These are phyloP conservation scores for Raphanus hybrid DNA, from an alignment of 441 rosid species.

Conservation along the genomic window DNA sequence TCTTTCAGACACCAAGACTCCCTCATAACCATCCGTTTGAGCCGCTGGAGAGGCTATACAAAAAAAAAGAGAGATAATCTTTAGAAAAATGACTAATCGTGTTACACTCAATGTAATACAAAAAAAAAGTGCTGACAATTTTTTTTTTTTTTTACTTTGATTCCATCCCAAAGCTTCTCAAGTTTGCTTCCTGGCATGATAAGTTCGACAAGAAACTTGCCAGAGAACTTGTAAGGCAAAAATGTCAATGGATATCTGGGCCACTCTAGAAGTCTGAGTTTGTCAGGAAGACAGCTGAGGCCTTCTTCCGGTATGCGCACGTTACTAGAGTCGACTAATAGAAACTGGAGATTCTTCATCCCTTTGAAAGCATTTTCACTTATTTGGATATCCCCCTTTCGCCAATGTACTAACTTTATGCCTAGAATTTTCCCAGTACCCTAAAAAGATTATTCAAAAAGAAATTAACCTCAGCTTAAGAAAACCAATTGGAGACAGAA, in stretches of 20 bases:
- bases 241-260: constrained; percentile 10
- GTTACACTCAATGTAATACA: background rate
- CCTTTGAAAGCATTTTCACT: constrained; percentile 24
- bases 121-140: background rate
- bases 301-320: background rate
- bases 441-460: constrained; percentile 4
- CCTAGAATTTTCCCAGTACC: constrained; percentile 26
- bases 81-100: background rate
- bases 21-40: constrained; percentile 14
- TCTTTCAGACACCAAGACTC: background rate
- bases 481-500: background rate
- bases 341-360: constrained; percentile 42
- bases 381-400: background rate
- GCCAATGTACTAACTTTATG: too few relatives aligned
- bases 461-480: background rate
- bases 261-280: constrained; percentile 42
- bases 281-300: constrained; percentile 29
- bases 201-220: constrained; percentile 25
- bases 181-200: constrained; percentile 20
- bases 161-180: constrained; percentile 42
- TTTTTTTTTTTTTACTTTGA: constrained; percentile 32
- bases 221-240: constrained; percentile 22
- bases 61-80: constrained; percentile 6
- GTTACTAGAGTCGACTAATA: background rate
- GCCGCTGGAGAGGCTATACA: constrained; percentile 16